Percentiles rank a stretch among this genome's conserved stretches.
phyloP scores from a whole-genome alignment of 2,329 filamentous ascomycete genomes.

The Paracamarosporium sp. region DNA sequence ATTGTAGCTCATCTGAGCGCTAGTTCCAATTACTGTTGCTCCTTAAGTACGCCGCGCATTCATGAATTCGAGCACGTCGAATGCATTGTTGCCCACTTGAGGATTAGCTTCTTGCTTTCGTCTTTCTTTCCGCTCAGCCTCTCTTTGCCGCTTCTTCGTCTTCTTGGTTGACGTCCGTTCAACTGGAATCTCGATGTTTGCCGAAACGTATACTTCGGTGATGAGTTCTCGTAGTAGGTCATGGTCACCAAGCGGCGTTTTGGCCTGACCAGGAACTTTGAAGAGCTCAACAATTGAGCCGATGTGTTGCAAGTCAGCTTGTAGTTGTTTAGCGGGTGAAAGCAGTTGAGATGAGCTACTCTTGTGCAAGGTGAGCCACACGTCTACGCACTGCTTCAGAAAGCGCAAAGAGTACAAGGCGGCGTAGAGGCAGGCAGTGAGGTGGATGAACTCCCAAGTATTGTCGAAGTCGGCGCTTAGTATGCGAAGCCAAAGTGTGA shows the following conservation, averaged over 20 bases:
- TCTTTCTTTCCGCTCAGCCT: conserved; percentile 35
- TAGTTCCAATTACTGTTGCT: background rate
- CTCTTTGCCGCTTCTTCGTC: conserved; percentile 31
- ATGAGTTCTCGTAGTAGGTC: conserved; percentile 25
- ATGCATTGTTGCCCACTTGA: conserved; percentile 1
- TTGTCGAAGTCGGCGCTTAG: conserved; percentile 40
- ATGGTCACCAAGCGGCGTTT: conserved; percentile 18
- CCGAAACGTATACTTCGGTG: conserved; percentile 33
- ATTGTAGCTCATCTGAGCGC: background rate
- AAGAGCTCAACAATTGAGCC: conserved; percentile 33
- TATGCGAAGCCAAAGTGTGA: conserved; percentile 21
- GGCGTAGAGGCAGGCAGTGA: conserved; percentile 50
- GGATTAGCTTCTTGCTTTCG: conserved; percentile 11
- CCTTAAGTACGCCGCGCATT: background rate
- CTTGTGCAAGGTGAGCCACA: conserved; percentile 23
- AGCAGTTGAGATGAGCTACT: conserved; percentile 1
- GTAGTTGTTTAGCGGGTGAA: conserved; percentile 11
- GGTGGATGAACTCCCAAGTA: conserved; percentile 48
- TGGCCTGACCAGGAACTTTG: conserved; percentile 31
- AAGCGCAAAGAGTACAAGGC: conserved; percentile 52
- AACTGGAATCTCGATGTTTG: conserved; percentile 25
- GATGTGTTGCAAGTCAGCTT: conserved; percentile 24
- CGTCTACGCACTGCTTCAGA: conserved; percentile 44
- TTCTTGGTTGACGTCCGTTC: conserved; percentile 29
- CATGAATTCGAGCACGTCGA: conserved; percentile 7